Percentiles rank a stretch among this genome's conserved stretches.
phyloP scores from a whole-genome alignment of 2,329 filamentous ascomycete genomes.

The Alternaria viburni region DNA sequence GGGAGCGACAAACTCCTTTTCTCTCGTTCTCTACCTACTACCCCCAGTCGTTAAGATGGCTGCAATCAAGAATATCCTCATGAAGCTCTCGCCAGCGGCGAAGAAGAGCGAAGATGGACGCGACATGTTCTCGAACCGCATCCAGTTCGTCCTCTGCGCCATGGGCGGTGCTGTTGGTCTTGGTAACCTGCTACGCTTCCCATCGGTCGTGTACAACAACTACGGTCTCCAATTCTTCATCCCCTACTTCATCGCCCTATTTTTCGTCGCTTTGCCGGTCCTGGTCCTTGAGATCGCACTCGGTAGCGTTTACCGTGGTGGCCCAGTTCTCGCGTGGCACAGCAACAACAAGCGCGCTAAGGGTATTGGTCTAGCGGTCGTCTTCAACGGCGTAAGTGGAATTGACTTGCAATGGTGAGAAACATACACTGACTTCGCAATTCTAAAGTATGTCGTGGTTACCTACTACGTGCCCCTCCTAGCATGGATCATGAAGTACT shows the following conservation, averaged over 20 bases:
- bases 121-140: constrained; percentile 19
- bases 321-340: constrained; percentile 25
- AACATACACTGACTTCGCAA: too few species aligned
- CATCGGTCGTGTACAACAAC: constrained; percentile 25
- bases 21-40: background rate
- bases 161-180: constrained; percentile 22
- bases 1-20: background rate
- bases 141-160: constrained; percentile 20
- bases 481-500: constrained; percentile 16
- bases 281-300: constrained; percentile 24
- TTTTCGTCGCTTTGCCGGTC: constrained; percentile 21
- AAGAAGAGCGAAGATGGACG: constrained; percentile 22
- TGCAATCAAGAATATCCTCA: background rate
- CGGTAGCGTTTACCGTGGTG: constrained; percentile 26
- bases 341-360: constrained; percentile 21
- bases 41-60: background rate
- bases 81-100: constrained; percentile 1
- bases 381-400: constrained; percentile 13
- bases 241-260: constrained; percentile 18
- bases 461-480: constrained; percentile 22
- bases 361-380: constrained; percentile 18
- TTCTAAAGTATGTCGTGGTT: constrained; percentile 7
- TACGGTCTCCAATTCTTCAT: constrained; percentile 24
- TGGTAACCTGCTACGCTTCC: constrained; percentile 24
- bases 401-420: background rate